Conservation (phyloP, 495 filamentous ascomycete species). For the Xylaria venustula region DNA sequence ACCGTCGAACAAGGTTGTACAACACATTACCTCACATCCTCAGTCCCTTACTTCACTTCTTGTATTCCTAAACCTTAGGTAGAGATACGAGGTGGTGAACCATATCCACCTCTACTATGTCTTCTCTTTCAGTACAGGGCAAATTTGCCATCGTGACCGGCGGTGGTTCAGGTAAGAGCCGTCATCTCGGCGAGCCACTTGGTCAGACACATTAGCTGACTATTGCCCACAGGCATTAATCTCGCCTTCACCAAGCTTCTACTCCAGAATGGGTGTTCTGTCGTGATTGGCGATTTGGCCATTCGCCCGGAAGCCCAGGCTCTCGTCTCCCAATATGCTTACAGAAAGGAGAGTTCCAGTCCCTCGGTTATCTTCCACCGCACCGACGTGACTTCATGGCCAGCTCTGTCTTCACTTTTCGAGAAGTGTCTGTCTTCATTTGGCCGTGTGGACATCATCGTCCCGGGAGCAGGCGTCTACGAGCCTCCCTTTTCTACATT, state of each 20-base stretch:
- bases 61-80: too few species aligned
- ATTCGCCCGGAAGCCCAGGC: constrained; percentile 63
- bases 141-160: constrained; percentile 71
- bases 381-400: constrained; percentile 63
- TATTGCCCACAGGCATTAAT: constrained; percentile 51
- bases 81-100: too few species aligned
- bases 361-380: constrained; percentile 53
- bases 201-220: not conserved
- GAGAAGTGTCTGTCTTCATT: constrained; percentile 53
- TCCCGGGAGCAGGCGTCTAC: constrained; percentile 67
- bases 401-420: constrained; percentile 58
- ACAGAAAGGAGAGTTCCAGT: constrained; percentile 30
- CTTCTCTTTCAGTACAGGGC: constrained; percentile 42
- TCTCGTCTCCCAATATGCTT: constrained; percentile 50
- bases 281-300: constrained; percentile 64
- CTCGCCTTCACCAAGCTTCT: constrained; percentile 60
- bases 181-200: too few species aligned
- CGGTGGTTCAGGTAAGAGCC: constrained; percentile 62
- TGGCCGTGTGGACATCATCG: constrained; percentile 61
- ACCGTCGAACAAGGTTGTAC: too few species aligned
- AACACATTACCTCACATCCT: too few species aligned
- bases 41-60: too few species aligned
- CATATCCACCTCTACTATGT: not conserved
- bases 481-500: constrained; percentile 68
- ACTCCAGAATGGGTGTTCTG: constrained; percentile 59